Percentiles rank a stretch among this genome's conserved stretches.
phyloP scores from a whole-genome alignment of 805 yeast genomes.

The Kodamaea nitidulidarum region DNA sequence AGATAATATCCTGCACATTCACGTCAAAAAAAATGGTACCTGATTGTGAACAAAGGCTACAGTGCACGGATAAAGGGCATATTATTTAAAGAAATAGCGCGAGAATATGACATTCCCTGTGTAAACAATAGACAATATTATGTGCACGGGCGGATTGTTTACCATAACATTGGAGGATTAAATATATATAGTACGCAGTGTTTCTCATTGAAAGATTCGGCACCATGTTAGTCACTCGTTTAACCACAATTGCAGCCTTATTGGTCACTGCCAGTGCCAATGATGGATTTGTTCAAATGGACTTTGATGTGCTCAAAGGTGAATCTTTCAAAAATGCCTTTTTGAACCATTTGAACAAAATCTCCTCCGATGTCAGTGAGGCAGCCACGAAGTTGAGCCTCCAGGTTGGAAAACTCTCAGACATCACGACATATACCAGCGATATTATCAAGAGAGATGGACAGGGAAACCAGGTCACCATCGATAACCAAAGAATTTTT shows the following conservation, averaged over 20 bases:
- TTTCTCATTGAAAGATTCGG: not conserved
- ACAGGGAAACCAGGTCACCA: conserved; percentile 1
- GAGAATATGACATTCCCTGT: too few relatives aligned
- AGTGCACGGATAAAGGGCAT: too few relatives aligned
- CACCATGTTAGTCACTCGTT: conserved; percentile 9
- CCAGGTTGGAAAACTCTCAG: not conserved
- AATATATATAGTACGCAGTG: not conserved
- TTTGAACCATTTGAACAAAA: conserved; percentile 11
- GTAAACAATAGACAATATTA: too few relatives aligned
- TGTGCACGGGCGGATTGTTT: not conserved
- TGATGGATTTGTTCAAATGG: conserved; percentile 21
- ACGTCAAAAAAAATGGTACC: too few relatives aligned
- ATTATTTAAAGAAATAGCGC: too few relatives aligned
- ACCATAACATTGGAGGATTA: not conserved
- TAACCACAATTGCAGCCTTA: conserved; percentile 7
- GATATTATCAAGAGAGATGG: conserved; percentile 1
- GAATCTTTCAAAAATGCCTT: conserved; percentile 17
- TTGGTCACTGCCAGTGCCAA: conserved; percentile 9
- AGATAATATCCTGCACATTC: too few relatives aligned
- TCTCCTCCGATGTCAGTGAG: not conserved
- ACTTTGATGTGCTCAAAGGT: conserved; percentile 25
- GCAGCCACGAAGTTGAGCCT: not conserved
- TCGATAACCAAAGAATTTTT: conserved; percentile 13
- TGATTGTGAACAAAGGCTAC: too few relatives aligned
- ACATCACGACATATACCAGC: not conserved